Conservation (phyloP, 2,329 filamentous ascomycete genomes). For the Nigrospora oryzae region DNA sequence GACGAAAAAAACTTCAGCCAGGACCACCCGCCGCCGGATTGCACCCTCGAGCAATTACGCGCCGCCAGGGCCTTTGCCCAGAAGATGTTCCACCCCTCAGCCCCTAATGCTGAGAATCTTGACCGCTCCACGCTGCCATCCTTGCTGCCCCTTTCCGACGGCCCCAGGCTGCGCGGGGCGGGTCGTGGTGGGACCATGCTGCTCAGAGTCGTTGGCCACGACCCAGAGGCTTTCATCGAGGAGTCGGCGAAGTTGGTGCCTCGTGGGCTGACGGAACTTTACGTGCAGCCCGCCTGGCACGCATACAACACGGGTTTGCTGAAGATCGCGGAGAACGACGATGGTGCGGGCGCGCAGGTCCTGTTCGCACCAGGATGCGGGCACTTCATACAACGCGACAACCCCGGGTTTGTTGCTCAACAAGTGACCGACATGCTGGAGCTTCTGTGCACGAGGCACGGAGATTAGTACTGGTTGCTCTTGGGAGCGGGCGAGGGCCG, state of each 20-base stretch:
- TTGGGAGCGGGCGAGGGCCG: too few relatives aligned
- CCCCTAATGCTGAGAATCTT: slow-evolving; percentile 39
- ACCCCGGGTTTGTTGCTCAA: slow-evolving; percentile 33
- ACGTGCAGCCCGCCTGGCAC: slow-evolving; percentile 45
- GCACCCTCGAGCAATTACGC: slow-evolving; percentile 23
- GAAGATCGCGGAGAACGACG: slow-evolving; percentile 29
- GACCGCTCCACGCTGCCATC: slow-evolving; percentile 33
- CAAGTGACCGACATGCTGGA: slow-evolving; percentile 9
- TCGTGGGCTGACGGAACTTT: slow-evolving; percentile 33
- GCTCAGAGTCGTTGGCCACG: slow-evolving; percentile 44
- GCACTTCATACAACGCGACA: slow-evolving; percentile 48
- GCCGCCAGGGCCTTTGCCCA: slow-evolving; percentile 24
- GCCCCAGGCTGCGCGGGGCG: slow-evolving; percentile 28
- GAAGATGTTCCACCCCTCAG: slow-evolving; percentile 36
- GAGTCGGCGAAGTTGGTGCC: slow-evolving; percentile 25
- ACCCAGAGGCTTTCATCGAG: slow-evolving; percentile 40
- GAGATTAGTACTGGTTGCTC: too few relatives aligned
- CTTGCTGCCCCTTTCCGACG: slow-evolving; percentile 33
- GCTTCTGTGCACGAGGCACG: background rate
- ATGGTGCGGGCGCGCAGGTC: slow-evolving; percentile 26
- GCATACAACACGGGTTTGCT: slow-evolving; percentile 43
- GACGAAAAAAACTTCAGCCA: slow-evolving; percentile 35
- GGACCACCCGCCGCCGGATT: slow-evolving; percentile 26
- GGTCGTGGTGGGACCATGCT: slow-evolving; percentile 24
- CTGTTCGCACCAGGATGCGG: slow-evolving; percentile 38